Conservation (phyloP, 164 flowering plant species). For the Houttuynia cordata region DNA sequence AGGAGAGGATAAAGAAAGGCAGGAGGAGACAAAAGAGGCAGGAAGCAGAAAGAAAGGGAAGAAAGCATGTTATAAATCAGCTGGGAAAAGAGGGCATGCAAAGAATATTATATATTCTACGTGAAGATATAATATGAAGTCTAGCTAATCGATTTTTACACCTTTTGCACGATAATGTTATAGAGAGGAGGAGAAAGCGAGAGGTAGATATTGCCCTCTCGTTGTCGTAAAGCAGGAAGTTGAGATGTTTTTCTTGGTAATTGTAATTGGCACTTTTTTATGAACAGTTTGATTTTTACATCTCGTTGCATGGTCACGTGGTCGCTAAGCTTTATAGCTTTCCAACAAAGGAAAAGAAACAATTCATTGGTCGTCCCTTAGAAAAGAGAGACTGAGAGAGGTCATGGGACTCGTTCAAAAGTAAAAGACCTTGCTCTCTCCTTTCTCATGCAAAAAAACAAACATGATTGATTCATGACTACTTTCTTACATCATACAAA, state of each 20-base stretch:
- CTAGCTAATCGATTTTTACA: constrained; percentile 32
- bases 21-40: constrained; percentile 55
- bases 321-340: constrained; percentile 4
- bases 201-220: constrained; percentile 6
- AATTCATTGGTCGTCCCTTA: background rate
- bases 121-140: constrained; percentile 41
- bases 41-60: constrained; percentile 38
- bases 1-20: constrained; percentile 37
- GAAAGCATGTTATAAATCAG: constrained; percentile 28
- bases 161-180: background rate
- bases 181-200: constrained; percentile 1
- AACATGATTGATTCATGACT: background rate
- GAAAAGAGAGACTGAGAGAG: background rate
- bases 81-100: constrained; percentile 34
- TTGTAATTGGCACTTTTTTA: constrained; percentile 8
- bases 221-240: constrained; percentile 2
- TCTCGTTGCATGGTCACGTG: constrained; percentile 11
- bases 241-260: constrained; percentile 6
- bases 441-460: background rate
- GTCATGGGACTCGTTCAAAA: background rate
- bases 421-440: background rate
- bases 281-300: constrained; percentile 6
- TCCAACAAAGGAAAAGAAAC: constrained; percentile 2
- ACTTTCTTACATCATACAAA: background rate
- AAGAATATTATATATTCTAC: constrained; percentile 30